Evolutionary conservation across 2,329 filamentous ascomycete species (phyloP).

Genomic region (Xylariaceae sp.): DNA sequence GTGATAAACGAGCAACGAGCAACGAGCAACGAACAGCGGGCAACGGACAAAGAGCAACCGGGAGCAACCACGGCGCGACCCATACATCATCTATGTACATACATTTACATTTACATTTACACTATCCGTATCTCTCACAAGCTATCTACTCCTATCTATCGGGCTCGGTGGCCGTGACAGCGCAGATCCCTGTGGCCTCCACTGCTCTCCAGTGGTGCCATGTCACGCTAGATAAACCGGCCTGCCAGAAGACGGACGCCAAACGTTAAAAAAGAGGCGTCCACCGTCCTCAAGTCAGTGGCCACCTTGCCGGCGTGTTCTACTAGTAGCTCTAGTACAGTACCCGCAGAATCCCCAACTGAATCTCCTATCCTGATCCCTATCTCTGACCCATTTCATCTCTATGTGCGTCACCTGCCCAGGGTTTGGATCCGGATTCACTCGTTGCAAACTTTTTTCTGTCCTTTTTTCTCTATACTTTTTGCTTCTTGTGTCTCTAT

Average conservation of each 20-base stretch:
- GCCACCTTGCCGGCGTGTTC: background rate
- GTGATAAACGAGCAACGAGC: constrained; percentile 28
- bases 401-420: constrained; percentile 18
- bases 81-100: background rate
- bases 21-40: too few species aligned
- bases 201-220: constrained; percentile 27
- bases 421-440: constrained; percentile 14
- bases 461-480: constrained; percentile 7
- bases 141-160: constrained; percentile 5
- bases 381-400: constrained; percentile 26
- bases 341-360: constrained; percentile 27
- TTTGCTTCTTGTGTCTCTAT: constrained; percentile 3
- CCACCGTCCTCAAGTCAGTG: background rate
- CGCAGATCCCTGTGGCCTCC: constrained; percentile 30
- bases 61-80: too few species aligned
- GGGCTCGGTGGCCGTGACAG: constrained; percentile 22
- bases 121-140: background rate
- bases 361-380: constrained; percentile 24
- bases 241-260: constrained; percentile 14
- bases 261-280: constrained; percentile 16
- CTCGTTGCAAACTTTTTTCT: constrained; percentile 16
- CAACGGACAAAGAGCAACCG: too few species aligned
- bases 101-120: too few species aligned
- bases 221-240: constrained; percentile 30
- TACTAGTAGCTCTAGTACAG: constrained; percentile 17